Evolutionary conservation across 345 rosid genomes (phyloP).

Genomic region (Linum usitatissimum): DNA sequence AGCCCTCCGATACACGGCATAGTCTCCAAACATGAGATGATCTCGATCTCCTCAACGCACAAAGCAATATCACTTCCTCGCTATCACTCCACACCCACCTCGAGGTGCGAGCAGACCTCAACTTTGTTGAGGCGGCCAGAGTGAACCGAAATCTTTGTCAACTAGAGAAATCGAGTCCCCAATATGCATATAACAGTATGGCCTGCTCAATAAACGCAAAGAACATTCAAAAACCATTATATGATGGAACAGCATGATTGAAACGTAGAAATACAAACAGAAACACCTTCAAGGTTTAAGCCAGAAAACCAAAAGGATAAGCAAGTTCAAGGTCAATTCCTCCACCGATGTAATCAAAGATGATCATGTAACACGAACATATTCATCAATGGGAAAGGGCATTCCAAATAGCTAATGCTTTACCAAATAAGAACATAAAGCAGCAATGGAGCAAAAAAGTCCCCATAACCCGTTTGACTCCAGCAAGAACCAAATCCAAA

Average conservation of each 20-base stretch:
- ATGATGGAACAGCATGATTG: neutral
- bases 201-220: conserved; percentile 29
- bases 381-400: neutral
- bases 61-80: conserved; percentile 37
- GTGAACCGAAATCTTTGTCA: conserved; percentile 47
- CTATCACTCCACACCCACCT: conserved; percentile 82
- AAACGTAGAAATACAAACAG: neutral
- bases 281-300: too few relatives aligned
- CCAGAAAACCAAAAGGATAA: too few relatives aligned
- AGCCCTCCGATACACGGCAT: conserved; percentile 77
- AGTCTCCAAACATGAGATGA: conserved; percentile 85
- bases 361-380: too few relatives aligned
- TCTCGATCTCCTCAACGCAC: conserved; percentile 58
- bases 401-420: neutral
- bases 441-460: neutral
- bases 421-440: neutral
- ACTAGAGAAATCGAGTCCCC: conserved; percentile 36
- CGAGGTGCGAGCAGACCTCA: conserved; percentile 81
- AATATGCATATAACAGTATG: conserved; percentile 22
- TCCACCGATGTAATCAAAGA: too few relatives aligned
- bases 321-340: too few relatives aligned
- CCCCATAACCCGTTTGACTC: neutral
- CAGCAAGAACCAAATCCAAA: neutral
- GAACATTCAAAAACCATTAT: neutral
- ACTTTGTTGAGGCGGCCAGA: conserved; percentile 88